Evolutionary conservation across 345 rosid genomes (phyloP).

Genomic region (Toxicodendron radicans): DNA sequence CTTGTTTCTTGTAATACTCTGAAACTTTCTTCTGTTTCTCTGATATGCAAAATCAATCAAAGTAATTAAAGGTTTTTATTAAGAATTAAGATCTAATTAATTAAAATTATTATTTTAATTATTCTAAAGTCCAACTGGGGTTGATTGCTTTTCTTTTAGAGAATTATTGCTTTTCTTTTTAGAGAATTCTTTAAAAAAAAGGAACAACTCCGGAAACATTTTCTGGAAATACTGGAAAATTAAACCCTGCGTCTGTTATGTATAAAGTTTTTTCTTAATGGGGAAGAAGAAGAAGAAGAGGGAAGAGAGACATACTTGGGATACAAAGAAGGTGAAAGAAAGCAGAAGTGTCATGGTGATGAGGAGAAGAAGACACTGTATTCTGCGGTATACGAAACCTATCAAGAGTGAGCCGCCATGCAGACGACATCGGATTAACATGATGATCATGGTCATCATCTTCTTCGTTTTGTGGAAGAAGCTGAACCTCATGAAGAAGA

Average conservation of each 20-base stretch:
- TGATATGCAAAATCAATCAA: constrained; percentile 17
- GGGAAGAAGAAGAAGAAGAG: neutral
- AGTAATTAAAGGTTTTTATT: neutral
- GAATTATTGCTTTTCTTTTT: too few species aligned
- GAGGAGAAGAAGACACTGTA: constrained; percentile 13
- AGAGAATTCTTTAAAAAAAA: neutral
- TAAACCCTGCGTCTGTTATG: too few species aligned
- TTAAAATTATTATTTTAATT: too few species aligned
- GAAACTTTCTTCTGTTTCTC: constrained; percentile 69
- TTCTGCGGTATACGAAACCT: constrained; percentile 38
- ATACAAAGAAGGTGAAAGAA: constrained; percentile 34
- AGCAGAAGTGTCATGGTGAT: constrained; percentile 16
- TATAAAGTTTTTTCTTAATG: too few species aligned
- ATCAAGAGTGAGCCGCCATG: constrained; percentile 55
- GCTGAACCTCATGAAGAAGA: neutral
- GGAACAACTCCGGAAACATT: too few species aligned
- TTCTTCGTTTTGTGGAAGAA: constrained; percentile 23
- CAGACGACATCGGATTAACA: constrained; percentile 18
- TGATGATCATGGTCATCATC: neutral
- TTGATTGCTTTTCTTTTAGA: neutral
- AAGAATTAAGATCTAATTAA: neutral
- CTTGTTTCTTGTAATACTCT: constrained; percentile 80
- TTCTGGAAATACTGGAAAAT: neutral
- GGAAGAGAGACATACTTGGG: constrained; percentile 26
- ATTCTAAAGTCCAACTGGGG: too few species aligned